Conservation (phyloP, 2,329 filamentous ascomycete genomes). For the Cladosporium phlei region DNA sequence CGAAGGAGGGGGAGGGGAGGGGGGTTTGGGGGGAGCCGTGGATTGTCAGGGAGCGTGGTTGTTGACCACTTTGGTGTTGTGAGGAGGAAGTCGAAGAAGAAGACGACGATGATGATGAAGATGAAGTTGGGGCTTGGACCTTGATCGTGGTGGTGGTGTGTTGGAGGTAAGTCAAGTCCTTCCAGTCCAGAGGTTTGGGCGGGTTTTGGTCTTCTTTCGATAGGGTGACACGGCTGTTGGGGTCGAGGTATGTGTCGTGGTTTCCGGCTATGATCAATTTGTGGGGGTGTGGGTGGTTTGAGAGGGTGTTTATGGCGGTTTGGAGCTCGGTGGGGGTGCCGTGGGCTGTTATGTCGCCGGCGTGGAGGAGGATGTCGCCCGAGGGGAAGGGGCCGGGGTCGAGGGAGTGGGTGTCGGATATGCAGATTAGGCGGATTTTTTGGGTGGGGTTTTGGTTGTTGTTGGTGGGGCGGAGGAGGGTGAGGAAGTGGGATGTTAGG, state of each 20-base stretch:
- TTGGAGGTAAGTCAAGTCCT: conserved; percentile 69
- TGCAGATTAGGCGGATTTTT: conserved; percentile 72
- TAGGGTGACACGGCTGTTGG: conserved; percentile 50
- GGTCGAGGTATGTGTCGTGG: conserved; percentile 82
- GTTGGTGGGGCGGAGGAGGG: conserved; percentile 56
- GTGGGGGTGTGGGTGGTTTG: conserved; percentile 65
- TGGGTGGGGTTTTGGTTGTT: conserved; percentile 50
- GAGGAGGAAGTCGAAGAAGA: no score
- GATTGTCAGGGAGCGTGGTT: conserved; percentile 59
- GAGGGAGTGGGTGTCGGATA: conserved; percentile 81
- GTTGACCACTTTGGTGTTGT: no score
- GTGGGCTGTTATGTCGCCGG: conserved; percentile 74
- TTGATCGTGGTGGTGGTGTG: conserved; percentile 52
- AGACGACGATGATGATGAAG: no score
- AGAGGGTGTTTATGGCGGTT: conserved; percentile 78
- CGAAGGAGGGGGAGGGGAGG: conserved; percentile 68
- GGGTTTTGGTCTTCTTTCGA: conserved; percentile 49
- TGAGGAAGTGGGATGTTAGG: conserved; percentile 46
- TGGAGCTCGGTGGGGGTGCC: conserved; percentile 73
- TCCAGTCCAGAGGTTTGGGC: conserved; percentile 63
- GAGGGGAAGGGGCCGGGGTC: conserved; percentile 54
- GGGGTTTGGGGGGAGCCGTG: conserved; percentile 83
- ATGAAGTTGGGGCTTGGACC: not conserved
- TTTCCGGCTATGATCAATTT: conserved; percentile 85
- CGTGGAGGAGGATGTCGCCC: conserved; percentile 84